Conservation (phyloP, 176 grass and related monocot genomes). For the Pontederia paniculata region DNA sequence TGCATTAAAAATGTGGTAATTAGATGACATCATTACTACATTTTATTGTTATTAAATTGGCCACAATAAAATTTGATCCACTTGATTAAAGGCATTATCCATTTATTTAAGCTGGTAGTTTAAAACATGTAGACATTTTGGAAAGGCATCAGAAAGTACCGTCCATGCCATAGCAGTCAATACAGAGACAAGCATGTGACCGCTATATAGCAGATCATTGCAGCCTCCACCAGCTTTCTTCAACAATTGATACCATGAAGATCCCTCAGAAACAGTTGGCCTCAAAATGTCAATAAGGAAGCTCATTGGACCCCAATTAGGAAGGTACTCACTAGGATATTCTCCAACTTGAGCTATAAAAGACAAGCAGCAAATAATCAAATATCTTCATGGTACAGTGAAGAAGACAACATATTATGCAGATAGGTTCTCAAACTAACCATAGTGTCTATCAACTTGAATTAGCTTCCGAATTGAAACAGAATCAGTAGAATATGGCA, state of each 20-base stretch:
- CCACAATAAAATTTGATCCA: too few species aligned
- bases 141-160: constrained; percentile 30
- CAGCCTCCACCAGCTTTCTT: constrained; percentile 87
- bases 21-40: too few species aligned
- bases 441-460: constrained; percentile 54
- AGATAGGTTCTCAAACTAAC: constrained; percentile 40
- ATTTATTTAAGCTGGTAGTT: neutral
- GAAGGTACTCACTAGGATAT: constrained; percentile 51
- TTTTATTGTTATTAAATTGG: too few species aligned
- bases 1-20: too few species aligned
- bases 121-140: neutral
- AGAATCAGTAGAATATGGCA: constrained; percentile 70
- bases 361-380: neutral
- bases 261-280: constrained; percentile 62
- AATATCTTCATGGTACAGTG: constrained; percentile 4
- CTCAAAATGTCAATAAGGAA: constrained; percentile 78
- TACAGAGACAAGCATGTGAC: constrained; percentile 88
- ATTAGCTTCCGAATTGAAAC: constrained; percentile 58
- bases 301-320: constrained; percentile 67
- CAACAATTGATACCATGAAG: constrained; percentile 74
- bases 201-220: constrained; percentile 91
- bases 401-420: constrained; percentile 7
- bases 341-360: constrained; percentile 40
- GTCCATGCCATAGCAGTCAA: constrained; percentile 97
- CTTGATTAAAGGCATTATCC: neutral